Percentiles rank a stretch among this genome's conserved stretches.
phyloP scores from a whole-genome alignment of 2,329 filamentous ascomycete genomes.

The Scedosporium apiospermum region DNA sequence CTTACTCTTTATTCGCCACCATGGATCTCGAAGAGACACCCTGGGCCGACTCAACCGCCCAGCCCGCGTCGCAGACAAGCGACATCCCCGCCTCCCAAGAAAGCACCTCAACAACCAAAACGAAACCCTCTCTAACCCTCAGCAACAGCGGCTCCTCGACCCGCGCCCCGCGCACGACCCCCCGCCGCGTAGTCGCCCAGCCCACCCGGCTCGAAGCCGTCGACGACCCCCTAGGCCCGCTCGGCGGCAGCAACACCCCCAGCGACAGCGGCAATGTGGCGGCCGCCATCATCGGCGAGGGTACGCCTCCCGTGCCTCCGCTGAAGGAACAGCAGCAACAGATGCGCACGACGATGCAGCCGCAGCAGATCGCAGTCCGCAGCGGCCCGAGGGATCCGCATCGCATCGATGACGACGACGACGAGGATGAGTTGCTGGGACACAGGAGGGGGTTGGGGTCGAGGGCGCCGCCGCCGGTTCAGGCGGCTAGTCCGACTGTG shows the following conservation, averaged over 20 bases:
- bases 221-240: slow-evolving; percentile 66
- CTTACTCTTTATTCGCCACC: slow-evolving; percentile 1
- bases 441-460: slow-evolving; percentile 31
- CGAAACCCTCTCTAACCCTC: slow-evolving; percentile 19
- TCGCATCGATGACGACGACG: slow-evolving; percentile 63
- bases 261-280: slow-evolving; percentile 26
- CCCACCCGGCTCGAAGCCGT: slow-evolving; percentile 71
- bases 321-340: slow-evolving; percentile 49
- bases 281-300: slow-evolving; percentile 27
- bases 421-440: slow-evolving; percentile 37
- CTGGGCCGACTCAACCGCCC: slow-evolving; percentile 38
- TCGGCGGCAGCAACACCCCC: slow-evolving; percentile 51
- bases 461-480: slow-evolving; percentile 57
- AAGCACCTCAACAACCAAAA: slow-evolving; percentile 14
- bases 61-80: slow-evolving; percentile 20
- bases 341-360: slow-evolving; percentile 47
- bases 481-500: slow-evolving; percentile 43
- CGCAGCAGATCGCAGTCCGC: slow-evolving; percentile 25
- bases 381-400: slow-evolving; percentile 46
- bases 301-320: slow-evolving; percentile 58
- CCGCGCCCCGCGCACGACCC: slow-evolving; percentile 28
- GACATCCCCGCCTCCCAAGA: slow-evolving; percentile 20
- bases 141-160: slow-evolving; percentile 12
- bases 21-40: slow-evolving; percentile 46
- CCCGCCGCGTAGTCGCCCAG: slow-evolving; percentile 61